These are phyloP conservation scores for Ziziphus jujuba DNA, from an alignment of 306 rosid species.

Conservation along the genomic window DNA sequence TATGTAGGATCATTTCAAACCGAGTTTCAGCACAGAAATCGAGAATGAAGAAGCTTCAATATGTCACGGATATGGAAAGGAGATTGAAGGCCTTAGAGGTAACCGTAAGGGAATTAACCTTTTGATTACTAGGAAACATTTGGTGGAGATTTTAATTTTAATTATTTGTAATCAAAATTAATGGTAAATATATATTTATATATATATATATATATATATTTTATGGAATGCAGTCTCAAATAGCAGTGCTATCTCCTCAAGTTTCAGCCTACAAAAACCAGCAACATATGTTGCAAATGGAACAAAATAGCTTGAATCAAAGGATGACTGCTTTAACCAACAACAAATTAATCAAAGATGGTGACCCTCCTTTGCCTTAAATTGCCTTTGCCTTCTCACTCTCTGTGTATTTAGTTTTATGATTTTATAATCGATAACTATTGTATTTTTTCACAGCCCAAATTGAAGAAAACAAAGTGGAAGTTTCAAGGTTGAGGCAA, in stretches of 20 bases:
- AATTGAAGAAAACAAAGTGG: conserved; percentile 44
- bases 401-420: not conserved
- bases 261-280: conserved; percentile 18
- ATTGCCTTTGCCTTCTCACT: not conserved
- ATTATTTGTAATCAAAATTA: no score
- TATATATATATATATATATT: not conserved
- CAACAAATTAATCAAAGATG: conserved; percentile 29
- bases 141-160: no score
- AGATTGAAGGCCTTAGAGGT: conserved; percentile 38
- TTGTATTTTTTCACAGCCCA: conserved; percentile 29
- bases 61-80: conserved; percentile 27
- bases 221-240: conserved; percentile 29
- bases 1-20: conserved; percentile 21
- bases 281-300: conserved; percentile 23
- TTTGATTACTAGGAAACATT: no score
- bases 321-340: conserved; percentile 19
- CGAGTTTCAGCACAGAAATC: conserved; percentile 27
- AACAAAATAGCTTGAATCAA: conserved; percentile 33
- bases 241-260: conserved; percentile 36
- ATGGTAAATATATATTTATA: no score
- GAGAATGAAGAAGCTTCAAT: conserved; percentile 32
- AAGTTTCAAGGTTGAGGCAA: conserved; percentile 33
- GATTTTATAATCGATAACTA: not conserved
- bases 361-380: conserved; percentile 21
- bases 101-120: not conserved